Evolutionary conservation across 1,139 yeast genomes (phyloP).

Genomic region (Lodderomyces orthopsilosis): DNA sequence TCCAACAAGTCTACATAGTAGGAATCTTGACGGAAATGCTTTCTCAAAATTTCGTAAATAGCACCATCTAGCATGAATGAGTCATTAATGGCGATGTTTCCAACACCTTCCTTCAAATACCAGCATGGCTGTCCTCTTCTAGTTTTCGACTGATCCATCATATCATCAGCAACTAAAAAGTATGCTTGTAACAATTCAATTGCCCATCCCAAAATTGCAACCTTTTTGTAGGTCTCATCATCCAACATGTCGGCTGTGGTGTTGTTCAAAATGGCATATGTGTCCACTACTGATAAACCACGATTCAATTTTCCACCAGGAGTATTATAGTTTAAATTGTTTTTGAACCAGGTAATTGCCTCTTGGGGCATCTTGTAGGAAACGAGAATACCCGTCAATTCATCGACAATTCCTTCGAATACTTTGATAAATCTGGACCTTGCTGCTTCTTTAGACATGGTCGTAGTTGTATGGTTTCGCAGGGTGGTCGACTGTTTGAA

Average conservation of each 20-base stretch:
- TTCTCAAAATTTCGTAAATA: constrained; percentile 83
- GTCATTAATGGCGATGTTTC: constrained; percentile 94
- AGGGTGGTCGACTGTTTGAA: neutral
- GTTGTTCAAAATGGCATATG: constrained; percentile 76
- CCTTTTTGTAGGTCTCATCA: constrained; percentile 71
- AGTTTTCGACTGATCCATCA: constrained; percentile 96
- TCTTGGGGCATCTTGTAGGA: constrained; percentile 81
- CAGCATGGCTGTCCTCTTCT: constrained; percentile 99
- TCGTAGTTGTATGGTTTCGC: neutral
- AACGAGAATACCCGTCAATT: constrained; percentile 60
- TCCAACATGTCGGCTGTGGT: constrained; percentile 57
- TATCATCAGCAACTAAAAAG: constrained; percentile 96
- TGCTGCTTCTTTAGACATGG: constrained; percentile 31
- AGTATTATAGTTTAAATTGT: constrained; percentile 76
- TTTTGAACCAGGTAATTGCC: constrained; percentile 83
- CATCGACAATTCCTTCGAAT: constrained; percentile 78
- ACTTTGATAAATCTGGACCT: constrained; percentile 67
- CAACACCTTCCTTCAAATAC: constrained; percentile 80
- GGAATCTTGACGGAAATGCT: constrained; percentile 75
- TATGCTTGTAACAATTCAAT: constrained; percentile 94
- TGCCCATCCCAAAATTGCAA: constrained; percentile 93
- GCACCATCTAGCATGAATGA: constrained; percentile 97
- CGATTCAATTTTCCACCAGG: constrained; percentile 97
- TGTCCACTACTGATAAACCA: constrained; percentile 93
- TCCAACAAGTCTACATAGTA: constrained; percentile 91